phyloP scores from a whole-genome alignment of 2,329 filamentous ascomycete species.

The Teratosphaeriaceae sp. region DNA sequence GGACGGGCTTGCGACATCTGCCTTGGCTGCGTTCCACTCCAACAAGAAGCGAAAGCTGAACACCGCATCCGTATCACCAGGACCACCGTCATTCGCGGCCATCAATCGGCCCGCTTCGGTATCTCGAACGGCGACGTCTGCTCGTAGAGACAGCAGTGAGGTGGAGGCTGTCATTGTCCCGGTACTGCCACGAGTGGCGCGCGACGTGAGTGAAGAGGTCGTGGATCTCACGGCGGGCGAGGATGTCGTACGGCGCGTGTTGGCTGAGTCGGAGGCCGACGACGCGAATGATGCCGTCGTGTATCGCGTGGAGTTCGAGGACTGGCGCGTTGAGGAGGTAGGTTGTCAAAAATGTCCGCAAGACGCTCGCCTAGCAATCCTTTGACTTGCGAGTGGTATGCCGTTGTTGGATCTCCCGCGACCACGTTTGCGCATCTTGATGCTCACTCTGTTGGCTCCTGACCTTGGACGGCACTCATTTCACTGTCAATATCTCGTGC shows the following conservation, averaged over 20 bases:
- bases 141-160: background rate
- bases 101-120: slow-evolving; percentile 7
- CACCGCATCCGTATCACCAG: background rate
- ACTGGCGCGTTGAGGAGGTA: slow-evolving; percentile 36
- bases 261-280: slow-evolving; percentile 30
- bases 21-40: slow-evolving; percentile 7
- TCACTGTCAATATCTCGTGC: too few relatives aligned
- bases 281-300: slow-evolving; percentile 22
- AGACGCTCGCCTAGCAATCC: too few relatives aligned
- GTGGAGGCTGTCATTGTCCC: slow-evolving; percentile 5
- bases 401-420: too few relatives aligned
- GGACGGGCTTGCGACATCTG: slow-evolving; percentile 9
- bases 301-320: slow-evolving; percentile 39
- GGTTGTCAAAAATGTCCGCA: too few relatives aligned
- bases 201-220: slow-evolving; percentile 7
- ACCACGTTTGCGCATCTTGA: too few relatives aligned
- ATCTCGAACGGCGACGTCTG: background rate
- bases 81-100: slow-evolving; percentile 4
- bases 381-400: too few relatives aligned
- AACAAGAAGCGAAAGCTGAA: slow-evolving; percentile 1
- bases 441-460: too few relatives aligned
- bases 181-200: slow-evolving; percentile 4
- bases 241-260: slow-evolving; percentile 32
- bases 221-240: slow-evolving; percentile 22
- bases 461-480: too few relatives aligned